phyloP scores from a whole-genome alignment of 495 filamentous ascomycete species.

The Aspergillus homomorphus region DNA sequence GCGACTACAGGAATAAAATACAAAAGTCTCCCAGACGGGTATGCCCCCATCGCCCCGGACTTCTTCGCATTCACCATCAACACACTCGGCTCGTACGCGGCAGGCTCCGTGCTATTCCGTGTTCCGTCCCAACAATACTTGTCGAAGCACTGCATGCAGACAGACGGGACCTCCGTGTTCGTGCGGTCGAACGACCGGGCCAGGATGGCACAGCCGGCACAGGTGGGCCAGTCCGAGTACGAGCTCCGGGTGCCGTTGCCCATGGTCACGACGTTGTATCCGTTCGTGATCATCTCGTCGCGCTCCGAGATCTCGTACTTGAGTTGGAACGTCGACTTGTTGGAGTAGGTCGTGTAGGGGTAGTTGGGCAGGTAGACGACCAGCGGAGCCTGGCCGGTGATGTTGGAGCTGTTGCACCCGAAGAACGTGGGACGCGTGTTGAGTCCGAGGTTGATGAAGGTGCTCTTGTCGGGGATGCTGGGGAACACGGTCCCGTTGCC shows the following conservation, averaged over 20 bases:
- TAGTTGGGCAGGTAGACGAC: conserved; percentile 84
- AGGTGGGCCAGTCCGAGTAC: conserved; percentile 60
- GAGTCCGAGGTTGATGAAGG: conserved; percentile 78
- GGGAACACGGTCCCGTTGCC: conserved; percentile 82
- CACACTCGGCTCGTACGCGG: conserved; percentile 24
- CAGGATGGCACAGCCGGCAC: conserved; percentile 80
- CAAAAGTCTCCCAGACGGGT: no score
- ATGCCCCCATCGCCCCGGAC: background rate
- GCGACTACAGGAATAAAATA: background rate
- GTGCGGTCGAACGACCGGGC: conserved; percentile 64
- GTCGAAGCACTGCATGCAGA: conserved; percentile 68
- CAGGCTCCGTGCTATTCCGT: conserved; percentile 24
- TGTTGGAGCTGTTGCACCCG: conserved; percentile 72
- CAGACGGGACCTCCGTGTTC: conserved; percentile 54
- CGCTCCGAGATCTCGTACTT: conserved; percentile 59
- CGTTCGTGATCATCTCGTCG: conserved; percentile 76
- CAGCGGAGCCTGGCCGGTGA: conserved; percentile 54
- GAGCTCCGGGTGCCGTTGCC: conserved; percentile 68
- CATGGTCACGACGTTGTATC: conserved; percentile 73
- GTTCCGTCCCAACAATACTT: conserved; percentile 68
- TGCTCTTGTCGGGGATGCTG: conserved; percentile 71
- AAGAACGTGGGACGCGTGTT: conserved; percentile 89
- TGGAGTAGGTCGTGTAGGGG: conserved; percentile 69
- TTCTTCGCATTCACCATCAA: background rate
- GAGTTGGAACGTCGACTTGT: conserved; percentile 67